Evolutionary conservation across 768 basidiomycete genomes (phyloP), one percentile per base, ranked within the genome.

Genomic region (Lactifluus piperatus): DNA sequence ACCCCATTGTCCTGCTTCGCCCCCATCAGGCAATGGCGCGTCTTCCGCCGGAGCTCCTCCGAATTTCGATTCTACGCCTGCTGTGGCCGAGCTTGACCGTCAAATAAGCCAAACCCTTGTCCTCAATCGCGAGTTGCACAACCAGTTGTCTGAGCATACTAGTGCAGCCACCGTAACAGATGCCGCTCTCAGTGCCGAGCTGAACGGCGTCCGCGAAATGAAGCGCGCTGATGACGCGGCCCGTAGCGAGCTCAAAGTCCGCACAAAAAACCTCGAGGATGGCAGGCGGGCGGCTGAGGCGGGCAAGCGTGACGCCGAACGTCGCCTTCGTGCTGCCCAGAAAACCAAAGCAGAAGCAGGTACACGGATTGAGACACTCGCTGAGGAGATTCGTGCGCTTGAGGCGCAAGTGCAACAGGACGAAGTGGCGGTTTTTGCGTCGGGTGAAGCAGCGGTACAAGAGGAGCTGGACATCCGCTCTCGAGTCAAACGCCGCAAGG

Each of bases 191-290:
- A 87, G 81, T 66, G 74, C 79, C 34, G 72, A 76, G 27, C 77
- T 97, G n/a, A 85, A 90, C 68, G 69, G 71, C 20, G 86, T 93
- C 66, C 78, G 97, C 37, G 85, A 86, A 39, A 77, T 81, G 18
- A 93, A 90, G 70, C 86, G 86, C 41, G 81, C 86, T 62, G 95
- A 98, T 69, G 95, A 99, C 66, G 76, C 77, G 3, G 79, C 81
- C 24, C 81, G 90, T 52, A 72, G 79, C 24, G 94, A 97, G 68
- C 74, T 90, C 56, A 94, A 92, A 71, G 71, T 79, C n/a, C 84
- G 86, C 50, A 89, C 88, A 49, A 95, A 94, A 73, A 70, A 77
- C 2, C 75, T 97, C 2, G 95, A 99, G 65, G 95, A 99, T 69
- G 75, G 82, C 54, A 89, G 86, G 71, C 85, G 95, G 32, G 76